Evolutionary conservation across 345 rosid species (phyloP).

Genomic region (Arabidopsis thaliana): TAIR10.1 NC_003075.7:16922001-16922500

Average conservation of each 20-base stretch:
- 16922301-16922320: conserved; percentile 64
- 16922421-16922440: conserved; percentile 53
- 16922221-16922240: conserved; percentile 64
- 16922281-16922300: conserved; percentile 41
- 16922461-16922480: conserved; percentile 56
- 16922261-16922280: conserved; percentile 32
- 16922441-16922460: conserved; percentile 45
- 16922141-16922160: conserved; percentile 67
- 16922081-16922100: conserved; percentile 60
- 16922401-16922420: conserved; percentile 50
- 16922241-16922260: conserved; percentile 56
- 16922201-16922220: conserved; percentile 57
- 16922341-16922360: conserved; percentile 58
- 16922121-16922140: conserved; percentile 53
- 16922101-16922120: conserved; percentile 42
- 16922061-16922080: conserved; percentile 61
- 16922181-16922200: conserved; percentile 59
- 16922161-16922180: conserved; percentile 61
- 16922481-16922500: conserved; percentile 51
- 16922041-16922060: conserved; percentile 54
- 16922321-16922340: conserved; percentile 55
- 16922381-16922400: conserved; percentile 14
- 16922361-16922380: conserved; percentile 22
- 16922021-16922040: conserved; percentile 48
- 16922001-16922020: conserved; percentile 48